Evolutionary conservation across 1,284 basidiomycete genomes (phyloP), one percentile per base, ranked within the genome.

Genomic region (Agaricales sp.): DNA sequence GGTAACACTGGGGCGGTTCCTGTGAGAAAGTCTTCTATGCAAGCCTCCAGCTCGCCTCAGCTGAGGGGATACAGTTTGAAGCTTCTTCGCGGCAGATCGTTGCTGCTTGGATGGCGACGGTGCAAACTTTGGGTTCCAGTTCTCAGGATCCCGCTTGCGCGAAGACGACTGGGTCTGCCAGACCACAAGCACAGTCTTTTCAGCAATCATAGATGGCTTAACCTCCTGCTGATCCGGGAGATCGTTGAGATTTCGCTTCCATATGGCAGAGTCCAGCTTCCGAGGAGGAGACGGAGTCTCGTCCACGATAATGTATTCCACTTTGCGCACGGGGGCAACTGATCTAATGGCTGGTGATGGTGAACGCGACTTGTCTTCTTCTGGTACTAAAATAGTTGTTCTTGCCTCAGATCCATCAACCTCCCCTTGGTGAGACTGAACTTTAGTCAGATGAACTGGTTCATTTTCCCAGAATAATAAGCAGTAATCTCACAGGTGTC

Each of bases 61-160:
- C 14, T 30, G 26, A 41, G 39, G 39, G 8, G 39, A 11, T 16
- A 18, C 6, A 30, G 26, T 6, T 20, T 11, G 6, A n/a, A 41
- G 6, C 39, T 41, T 41, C 8, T 4, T 18, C 6, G 13, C 8
- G 4, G 8, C 39, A 18, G 39, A 41, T 8, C 39, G 39, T 16
- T n/a, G 39, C 39, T 41, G 39, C 39, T 41, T 41, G 39, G 8
- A 16, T n/a, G 39, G 39, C 4, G 39, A 41, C 39, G 39, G 39
- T 8, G 39, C 16, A 41, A 6, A 4, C 39, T 20, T 41, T 16
- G 39, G 39, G 18, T 16, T 20, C 39, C 39, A 18, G 8, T 4
- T 16, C 16, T 41, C 39, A n/a, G 39, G 39, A 41, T 8, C 16
- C 16, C 39, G 6, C 16, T 18, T 41, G n/a, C 19, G 16, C 39